A percentile compares a stretch with the other conserved stretches of the same genome.
These are phyloP conservation scores for Limtongia smithiae DNA, from an alignment of 805 yeast species.

Conservation along the genomic window DNA sequence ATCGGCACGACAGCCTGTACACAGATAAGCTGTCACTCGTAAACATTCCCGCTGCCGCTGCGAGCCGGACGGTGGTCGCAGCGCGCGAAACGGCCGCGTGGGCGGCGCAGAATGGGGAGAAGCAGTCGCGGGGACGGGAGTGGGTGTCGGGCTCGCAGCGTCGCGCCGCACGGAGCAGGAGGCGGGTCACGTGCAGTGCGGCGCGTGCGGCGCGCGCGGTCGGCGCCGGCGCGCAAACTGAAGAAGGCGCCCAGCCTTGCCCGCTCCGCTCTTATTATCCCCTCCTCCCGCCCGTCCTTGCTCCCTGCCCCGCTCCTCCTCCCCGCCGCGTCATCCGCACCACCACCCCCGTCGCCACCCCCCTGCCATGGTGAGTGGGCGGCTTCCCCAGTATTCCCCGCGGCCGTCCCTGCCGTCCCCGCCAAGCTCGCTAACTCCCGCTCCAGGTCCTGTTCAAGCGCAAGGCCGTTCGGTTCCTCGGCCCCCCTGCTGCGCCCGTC, in stretches of 20 bases:
- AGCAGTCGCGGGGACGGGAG: neutral
- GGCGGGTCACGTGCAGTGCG: neutral
- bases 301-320: neutral
- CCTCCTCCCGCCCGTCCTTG: neutral
- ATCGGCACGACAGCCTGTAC: no score
- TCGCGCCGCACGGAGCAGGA: neutral
- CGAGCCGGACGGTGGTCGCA: neutral
- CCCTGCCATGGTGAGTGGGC: neutral
- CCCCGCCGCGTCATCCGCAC: neutral
- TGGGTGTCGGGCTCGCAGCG: neutral
- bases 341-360: neutral
- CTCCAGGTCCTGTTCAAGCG: slow-evolving; percentile 41
- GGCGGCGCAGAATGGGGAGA: neutral
- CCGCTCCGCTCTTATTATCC: neutral
- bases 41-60: no score
- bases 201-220: no score
- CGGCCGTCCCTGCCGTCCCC: neutral
- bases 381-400: neutral
- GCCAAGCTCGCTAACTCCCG: neutral
- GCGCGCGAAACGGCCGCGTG: neutral
- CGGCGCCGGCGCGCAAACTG: no score
- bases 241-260: neutral
- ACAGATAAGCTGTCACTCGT: no score
- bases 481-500: no score
- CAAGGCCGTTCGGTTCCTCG: slow-evolving; percentile 33